phyloP scores from a whole-genome alignment of 176 grass and related monocot genomes.

The Avena insularis region DNA sequence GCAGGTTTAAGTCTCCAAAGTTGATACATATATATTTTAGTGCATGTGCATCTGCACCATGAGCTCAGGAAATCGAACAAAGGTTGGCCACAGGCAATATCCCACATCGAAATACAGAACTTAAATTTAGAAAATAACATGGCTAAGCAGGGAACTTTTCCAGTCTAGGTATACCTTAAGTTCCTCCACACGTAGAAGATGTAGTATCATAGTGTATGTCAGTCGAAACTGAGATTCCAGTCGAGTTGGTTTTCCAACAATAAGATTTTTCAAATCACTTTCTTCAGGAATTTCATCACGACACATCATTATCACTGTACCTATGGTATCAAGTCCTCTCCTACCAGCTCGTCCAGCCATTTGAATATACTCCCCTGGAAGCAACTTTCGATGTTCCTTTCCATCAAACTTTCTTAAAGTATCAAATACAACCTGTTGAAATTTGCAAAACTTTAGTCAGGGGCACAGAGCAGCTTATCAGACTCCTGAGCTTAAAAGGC shows the following conservation, averaged over 20 bases:
- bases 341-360: slow-evolving; percentile 99
- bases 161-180: slow-evolving; percentile 62
- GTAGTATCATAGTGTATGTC: slow-evolving; percentile 97
- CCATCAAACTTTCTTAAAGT: slow-evolving; percentile 95
- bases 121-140: background rate
- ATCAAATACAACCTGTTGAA: slow-evolving; percentile 91
- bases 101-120: slow-evolving; percentile 28
- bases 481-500: slow-evolving; percentile 29
- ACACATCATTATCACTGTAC: slow-evolving; percentile 92
- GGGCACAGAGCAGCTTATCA: slow-evolving; percentile 31
- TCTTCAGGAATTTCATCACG: slow-evolving; percentile 97
- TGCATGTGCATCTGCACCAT: background rate
- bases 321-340: slow-evolving; percentile 95
- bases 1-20: slow-evolving; percentile 30
- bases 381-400: slow-evolving; percentile 85
- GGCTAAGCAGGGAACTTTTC: slow-evolving; percentile 23
- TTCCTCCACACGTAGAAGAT: slow-evolving; percentile 98
- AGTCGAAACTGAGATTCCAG: slow-evolving; percentile 90
- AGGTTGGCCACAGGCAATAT: background rate
- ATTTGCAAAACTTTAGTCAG: slow-evolving; percentile 45
- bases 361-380: slow-evolving; percentile 98
- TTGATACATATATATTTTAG: slow-evolving; percentile 36
- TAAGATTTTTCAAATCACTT: slow-evolving; percentile 92
- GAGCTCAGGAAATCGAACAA: slow-evolving; percentile 22
- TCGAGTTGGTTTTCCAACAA: slow-evolving; percentile 93